Evolutionary conservation across 768 basidiomycete species (phyloP).

Genomic region (Hydnomerulius pinastri): DNA sequence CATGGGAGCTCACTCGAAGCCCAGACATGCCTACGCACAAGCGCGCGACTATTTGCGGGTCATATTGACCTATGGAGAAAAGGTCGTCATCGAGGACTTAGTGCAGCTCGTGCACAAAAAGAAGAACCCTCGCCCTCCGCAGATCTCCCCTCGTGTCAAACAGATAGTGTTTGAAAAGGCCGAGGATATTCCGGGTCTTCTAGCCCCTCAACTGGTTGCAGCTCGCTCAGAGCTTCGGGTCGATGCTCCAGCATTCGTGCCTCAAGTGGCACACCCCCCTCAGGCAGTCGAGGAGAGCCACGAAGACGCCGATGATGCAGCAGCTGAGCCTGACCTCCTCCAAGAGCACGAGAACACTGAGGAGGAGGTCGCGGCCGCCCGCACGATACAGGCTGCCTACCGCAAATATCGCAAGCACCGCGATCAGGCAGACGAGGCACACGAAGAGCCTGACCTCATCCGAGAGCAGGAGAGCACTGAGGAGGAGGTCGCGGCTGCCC

Average conservation of each 20-base stretch:
- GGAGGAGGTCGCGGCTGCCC: too few relatives aligned
- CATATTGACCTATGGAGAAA: conserved; percentile 3
- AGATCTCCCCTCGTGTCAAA: conserved; percentile 26
- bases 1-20: background rate
- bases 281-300: background rate
- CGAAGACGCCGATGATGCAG: conserved; percentile 4
- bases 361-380: too few relatives aligned
- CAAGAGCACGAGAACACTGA: too few relatives aligned
- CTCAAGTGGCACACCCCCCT: conserved; percentile 1
- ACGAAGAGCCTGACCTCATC: conserved; percentile 2
- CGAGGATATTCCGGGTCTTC: conserved; percentile 29
- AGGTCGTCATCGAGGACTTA: conserved; percentile 11
- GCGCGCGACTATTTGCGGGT: conserved; percentile 6
- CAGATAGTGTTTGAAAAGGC: conserved; percentile 28
- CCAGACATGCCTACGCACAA: background rate
- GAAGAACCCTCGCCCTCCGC: too few relatives aligned
- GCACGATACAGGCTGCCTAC: too few relatives aligned
- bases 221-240: conserved; percentile 7
- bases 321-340: background rate
- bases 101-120: too few relatives aligned
- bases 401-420: too few relatives aligned
- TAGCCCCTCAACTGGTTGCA: conserved; percentile 10
- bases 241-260: conserved; percentile 17
- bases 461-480: conserved; percentile 13
- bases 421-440: background rate